Conservation (phyloP, 176 grass and related monocot genomes). For the Musa itinerans region DNA sequence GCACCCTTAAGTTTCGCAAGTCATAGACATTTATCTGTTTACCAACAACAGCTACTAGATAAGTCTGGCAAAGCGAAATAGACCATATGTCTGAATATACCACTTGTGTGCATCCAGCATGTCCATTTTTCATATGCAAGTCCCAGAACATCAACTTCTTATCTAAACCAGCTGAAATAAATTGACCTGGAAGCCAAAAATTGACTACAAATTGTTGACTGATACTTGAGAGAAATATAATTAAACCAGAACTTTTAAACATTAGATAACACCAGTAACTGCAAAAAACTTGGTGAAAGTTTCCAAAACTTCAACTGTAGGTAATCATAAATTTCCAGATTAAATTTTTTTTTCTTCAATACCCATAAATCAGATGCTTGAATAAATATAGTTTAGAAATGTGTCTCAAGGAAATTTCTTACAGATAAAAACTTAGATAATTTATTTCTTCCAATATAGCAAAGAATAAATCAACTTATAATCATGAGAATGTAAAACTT, state of each 20-base stretch:
- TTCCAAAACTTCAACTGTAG: too few relatives aligned
- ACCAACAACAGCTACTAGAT: conserved; percentile 43
- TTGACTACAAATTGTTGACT: neutral
- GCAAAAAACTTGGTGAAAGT: neutral
- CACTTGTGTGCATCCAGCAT: conserved; percentile 5
- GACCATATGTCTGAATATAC: conserved; percentile 44
- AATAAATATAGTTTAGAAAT: neutral
- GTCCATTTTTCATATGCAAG: conserved; percentile 24
- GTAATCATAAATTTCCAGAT: too few relatives aligned
- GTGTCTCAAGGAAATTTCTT: neutral
- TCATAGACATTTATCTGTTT: conserved; percentile 47
- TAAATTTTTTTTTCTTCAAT: neutral
- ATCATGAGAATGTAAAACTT: too few relatives aligned
- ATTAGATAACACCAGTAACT: neutral
- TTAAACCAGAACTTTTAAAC: neutral
- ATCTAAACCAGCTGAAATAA: conserved; percentile 42
- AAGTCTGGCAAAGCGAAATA: conserved; percentile 44
- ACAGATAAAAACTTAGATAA: neutral
- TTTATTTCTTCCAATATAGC: too few relatives aligned
- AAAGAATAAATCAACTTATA: too few relatives aligned
- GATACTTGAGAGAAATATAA: neutral
- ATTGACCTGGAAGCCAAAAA: conserved; percentile 38
- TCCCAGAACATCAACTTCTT: conserved; percentile 63
- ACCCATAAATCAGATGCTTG: neutral
- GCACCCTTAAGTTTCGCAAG: conserved; percentile 40